A percentile compares a stretch with the other conserved stretches of the same genome.
Conservation (phyloP, 2,329 filamentous ascomycete genomes). For the Penicillium sp. region DNA sequence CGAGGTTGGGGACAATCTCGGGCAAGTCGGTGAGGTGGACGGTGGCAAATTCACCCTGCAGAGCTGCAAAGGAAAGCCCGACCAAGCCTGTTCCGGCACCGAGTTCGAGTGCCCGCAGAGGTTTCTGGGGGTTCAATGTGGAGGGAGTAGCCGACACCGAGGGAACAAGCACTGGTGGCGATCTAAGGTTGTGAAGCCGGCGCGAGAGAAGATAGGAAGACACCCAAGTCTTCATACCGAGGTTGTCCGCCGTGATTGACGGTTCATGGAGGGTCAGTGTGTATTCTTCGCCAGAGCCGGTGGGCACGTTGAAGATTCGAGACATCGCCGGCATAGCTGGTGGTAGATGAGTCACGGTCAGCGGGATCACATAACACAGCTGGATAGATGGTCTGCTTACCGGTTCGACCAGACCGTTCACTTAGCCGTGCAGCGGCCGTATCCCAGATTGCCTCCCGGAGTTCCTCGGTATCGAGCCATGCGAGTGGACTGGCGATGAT, state of each 20-base stretch:
- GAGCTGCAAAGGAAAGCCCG: conserved; percentile 76
- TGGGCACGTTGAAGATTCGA: conserved; percentile 60
- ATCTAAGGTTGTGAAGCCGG: conserved; percentile 54
- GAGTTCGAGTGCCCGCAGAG: conserved; percentile 65
- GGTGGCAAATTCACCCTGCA: conserved; percentile 56
- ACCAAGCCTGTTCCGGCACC: conserved; percentile 91
- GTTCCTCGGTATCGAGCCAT: conserved; percentile 48
- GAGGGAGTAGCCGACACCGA: conserved; percentile 21
- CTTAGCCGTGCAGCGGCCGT: conserved; percentile 76
- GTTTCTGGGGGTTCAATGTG: conserved; percentile 20
- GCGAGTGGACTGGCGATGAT: conserved; percentile 47
- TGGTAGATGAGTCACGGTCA: conserved; percentile 19
- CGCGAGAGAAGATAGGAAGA: conserved; percentile 83
- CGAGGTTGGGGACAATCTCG: conserved; percentile 77
- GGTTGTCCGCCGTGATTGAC: conserved; percentile 78
- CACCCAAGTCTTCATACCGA: conserved; percentile 95
- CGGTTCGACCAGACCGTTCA: conserved; percentile 78
- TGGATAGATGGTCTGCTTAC: conserved; percentile 38
- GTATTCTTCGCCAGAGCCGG: conserved; percentile 48
- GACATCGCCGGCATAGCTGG: conserved; percentile 63
- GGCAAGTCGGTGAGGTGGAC: conserved; percentile 81
- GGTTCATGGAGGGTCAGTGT: conserved; percentile 79
- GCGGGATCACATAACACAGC: conserved; percentile 4
- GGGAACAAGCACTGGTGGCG: conserved; percentile 34
- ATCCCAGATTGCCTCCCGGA: conserved; percentile 61